These are phyloP conservation scores for Trypanosoma melophagium DNA, from an alignment of 208 protist species.

Conservation along the genomic window DNA sequence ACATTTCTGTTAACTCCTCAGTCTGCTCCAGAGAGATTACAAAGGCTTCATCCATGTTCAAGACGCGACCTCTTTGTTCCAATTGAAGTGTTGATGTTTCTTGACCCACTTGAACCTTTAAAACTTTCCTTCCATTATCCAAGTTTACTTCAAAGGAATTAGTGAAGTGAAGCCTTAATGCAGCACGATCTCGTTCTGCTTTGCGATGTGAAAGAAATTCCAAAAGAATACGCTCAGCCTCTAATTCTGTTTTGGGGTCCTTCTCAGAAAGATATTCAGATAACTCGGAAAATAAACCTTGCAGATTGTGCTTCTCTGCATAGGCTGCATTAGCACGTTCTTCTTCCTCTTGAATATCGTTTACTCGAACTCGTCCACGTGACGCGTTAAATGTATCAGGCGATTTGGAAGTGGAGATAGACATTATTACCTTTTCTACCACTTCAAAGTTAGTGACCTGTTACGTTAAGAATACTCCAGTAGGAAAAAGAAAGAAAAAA, in stretches of 20 bases:
- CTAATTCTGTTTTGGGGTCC: conserved; percentile 71
- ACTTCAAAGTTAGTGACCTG: neutral
- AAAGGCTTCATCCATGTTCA: conserved; percentile 58
- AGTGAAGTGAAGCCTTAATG: conserved; percentile 68
- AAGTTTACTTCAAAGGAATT: conserved; percentile 77
- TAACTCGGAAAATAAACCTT: conserved; percentile 73
- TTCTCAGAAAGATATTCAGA: conserved; percentile 71
- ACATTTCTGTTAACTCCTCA: conserved; percentile 76
- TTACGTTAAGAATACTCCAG: neutral
- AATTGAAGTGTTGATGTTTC: conserved; percentile 71
- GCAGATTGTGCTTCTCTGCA: conserved; percentile 75
- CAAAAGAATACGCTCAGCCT: conserved; percentile 70
- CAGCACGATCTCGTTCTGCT: conserved; percentile 71
- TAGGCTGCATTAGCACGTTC: conserved; percentile 78
- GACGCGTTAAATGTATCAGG: conserved; percentile 64
- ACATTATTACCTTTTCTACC: conserved; percentile 2
- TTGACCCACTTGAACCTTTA: conserved; percentile 51
- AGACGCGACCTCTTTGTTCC: conserved; percentile 61
- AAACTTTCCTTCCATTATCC: conserved; percentile 71
- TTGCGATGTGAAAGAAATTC: conserved; percentile 80
- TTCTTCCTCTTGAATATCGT: conserved; percentile 65
- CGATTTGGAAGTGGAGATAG: conserved; percentile 32
- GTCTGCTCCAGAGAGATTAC: conserved; percentile 60
- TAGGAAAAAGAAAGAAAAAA: conserved; percentile 10
- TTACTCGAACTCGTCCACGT: conserved; percentile 56